Base-by-base conservation (phyloP, 2,329 filamentous ascomycete species). In the Arthrobotrys sphaeroides region DNA sequence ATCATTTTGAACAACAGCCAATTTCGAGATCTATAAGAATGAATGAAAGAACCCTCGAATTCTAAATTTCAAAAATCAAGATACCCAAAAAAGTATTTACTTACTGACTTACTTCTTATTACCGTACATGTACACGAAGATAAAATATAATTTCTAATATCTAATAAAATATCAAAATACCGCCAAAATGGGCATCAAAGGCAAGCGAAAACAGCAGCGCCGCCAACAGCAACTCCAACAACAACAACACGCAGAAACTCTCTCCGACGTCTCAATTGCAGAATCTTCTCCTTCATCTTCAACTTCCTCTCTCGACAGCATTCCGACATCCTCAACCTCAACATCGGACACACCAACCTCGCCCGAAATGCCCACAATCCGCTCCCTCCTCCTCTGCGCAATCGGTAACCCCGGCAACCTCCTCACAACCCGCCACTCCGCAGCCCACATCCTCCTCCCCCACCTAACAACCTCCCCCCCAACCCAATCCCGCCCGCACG, bases 371-470 rank as follows among this genome's bases (percentile, higher is more conserved):
- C 24, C 61, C 9, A 51, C 20, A 45, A 36, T 49, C 16, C 59
- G 73, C 28, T 87, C 86, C 40, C 88, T 96, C 79, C 88, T 98
- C 68, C 86, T 98, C 80, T 88, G 93, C 84, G 95, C 92, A 77
- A 87, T 99, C 77, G 95, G 95, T 78, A 98, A 98, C 80, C 93
- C 91, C 5, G 85, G 87, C 5, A 84, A 88, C 1, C 81, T 83
- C 82, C 87, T 88, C 78, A 86, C 90, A 77, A 96, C 92, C 18
- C 89, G 94, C 5, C 95, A 98, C 83, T 94, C 90, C 22, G 93
- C 93, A 12, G 95, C 94, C 9, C 94, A 98, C 84, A 87, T 89
- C 67, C 87, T 93, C 49, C 87, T 97, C 78, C 84, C 87, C 64
- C 84, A 87, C 1, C 83, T 94, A 6, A 84, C 88, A 77, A 84